Percentiles rank a stretch among this genome's conserved stretches.
Evolutionary conservation across 106 monocot genomes (phyloP).

Genomic region (Vanilla planifolia): DNA sequence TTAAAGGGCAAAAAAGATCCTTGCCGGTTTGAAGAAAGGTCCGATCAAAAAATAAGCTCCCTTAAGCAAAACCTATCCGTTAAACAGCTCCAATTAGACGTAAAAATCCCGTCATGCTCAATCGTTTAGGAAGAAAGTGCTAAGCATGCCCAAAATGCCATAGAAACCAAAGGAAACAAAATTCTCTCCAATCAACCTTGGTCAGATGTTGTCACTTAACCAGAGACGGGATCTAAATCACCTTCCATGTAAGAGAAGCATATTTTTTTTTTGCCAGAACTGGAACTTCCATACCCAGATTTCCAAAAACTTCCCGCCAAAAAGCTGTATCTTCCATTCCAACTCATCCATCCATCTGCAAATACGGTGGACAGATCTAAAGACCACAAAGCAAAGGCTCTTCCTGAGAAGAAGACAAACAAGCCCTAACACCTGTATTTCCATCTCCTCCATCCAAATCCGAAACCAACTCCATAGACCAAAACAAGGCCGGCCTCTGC

Average conservation of each 20-base stretch:
- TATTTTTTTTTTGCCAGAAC: not conserved
- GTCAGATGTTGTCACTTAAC: not conserved
- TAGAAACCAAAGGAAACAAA: conserved; percentile 4
- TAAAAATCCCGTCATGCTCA: conserved; percentile 2
- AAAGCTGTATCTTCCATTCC: not conserved
- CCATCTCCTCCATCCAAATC: not conserved
- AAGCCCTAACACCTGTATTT: not conserved
- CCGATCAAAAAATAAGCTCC: too few relatives aligned
- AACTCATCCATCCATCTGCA: not conserved
- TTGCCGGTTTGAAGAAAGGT: too few relatives aligned
- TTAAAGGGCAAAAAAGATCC: too few relatives aligned
- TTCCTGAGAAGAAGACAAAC: not conserved
- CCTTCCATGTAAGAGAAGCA: not conserved
- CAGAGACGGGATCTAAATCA: not conserved
- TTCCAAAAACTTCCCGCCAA: too few relatives aligned
- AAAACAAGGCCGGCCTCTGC: not conserved
- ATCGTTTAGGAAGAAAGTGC: not conserved
- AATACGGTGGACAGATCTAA: conserved; percentile 7
- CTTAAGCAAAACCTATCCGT: too few relatives aligned
- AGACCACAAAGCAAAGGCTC: not conserved
- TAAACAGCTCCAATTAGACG: conserved; percentile 2
- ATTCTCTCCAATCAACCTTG: not conserved
- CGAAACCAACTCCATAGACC: not conserved
- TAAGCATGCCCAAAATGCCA: not conserved
- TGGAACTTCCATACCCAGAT: not conserved